Base-by-base conservation (phyloP, 208 protist species). In the Trypanosoma scelopori region DNA sequence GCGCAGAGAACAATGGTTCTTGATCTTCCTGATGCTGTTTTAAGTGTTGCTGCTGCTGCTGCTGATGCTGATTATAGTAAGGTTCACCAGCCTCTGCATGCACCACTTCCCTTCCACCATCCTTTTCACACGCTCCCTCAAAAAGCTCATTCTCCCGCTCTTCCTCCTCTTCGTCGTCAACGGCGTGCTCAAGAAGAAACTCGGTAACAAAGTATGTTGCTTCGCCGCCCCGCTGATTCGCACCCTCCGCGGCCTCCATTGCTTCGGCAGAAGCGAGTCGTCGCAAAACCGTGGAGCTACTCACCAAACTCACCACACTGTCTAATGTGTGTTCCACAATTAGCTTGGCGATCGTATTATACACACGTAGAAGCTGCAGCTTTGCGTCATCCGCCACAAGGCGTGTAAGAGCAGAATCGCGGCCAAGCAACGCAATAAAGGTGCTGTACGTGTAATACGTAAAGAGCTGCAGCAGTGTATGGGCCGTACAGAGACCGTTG, bases 381-480 rank as follows among this genome's bases (percentile, higher is more conserved):
- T 78, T 79, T n/a, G 74, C 72, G 20, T 78, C 76, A 51, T 86
- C 69, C 7, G 59, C 55, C 12, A 91, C 60, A 20, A 90, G 69
- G n/a, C 59, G 56, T 15, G 82, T 88, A 45, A 94, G 76, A 32
- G 78, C 64, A 1, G 85, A 56, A 18, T 55, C 60, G 22, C 60
- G 45, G 0, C 85, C 85, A 28, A 92, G 74, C 28, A 95, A 60
- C 23, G 81, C 79, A 11, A 58, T 57, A 37, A 92, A 86, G 3
- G 79, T 84, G 5, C 78, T 81, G 22, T 30, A 63, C 15, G 60
- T 72, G 69, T 90, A 93, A 74, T 92, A 95, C 50, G 71, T 73
- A 41, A 91, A 89, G 20, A 95, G 76, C 70, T 87, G 78, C 35
- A 91, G 55, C 5, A 95, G 65, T 18, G 68, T 57, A 57, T 89